Base-by-base conservation (phyloP, 2,329 filamentous ascomycete species). In the Penicillium brevicompactum region DNA sequence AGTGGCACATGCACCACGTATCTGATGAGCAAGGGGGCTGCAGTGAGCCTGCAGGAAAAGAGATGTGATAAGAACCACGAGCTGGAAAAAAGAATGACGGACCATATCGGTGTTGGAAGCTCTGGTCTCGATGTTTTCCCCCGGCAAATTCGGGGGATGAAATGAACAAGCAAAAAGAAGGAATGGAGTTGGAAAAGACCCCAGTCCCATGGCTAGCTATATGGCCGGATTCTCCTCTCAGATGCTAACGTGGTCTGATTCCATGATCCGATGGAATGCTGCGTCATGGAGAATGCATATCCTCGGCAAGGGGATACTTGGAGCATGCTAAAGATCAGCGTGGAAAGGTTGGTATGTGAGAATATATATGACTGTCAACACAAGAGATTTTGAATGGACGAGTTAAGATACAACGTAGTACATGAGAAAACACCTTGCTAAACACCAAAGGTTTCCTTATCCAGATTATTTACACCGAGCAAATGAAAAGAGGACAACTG, bases 1-100 rank as follows among this genome's bases (percentile, higher is more conserved):
- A 3, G 71, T 74, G 24, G 68, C 70, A 56, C 72, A 74, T 32
- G 66, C 62, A 8, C 67, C 67, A 46, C 68, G 65, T 40, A 45
- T 57, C 27, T 57, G 58, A 22, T 49, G 34, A 8, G 41, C 41
- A 8, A 62, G 31, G 31, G 62, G 66, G 9, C 51, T 55, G 46
- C 64, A 66, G 40, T 63, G 57, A 27, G 45, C 55, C 24, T 57
- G 58, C n/a, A 62, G 27, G 45, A 48, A 46, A 22, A 63, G 38
- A 30, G 55, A 40, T 47, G 63, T 56, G 54, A 61, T 38, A 34
- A 71, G 27, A 40, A 64, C 31, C 34, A 67, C 47, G 22, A 67
- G 47, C 38, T 56, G 57, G 43, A 60, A 49, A 46, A 56, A 57
- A 10, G 57, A 63, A 53, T 67, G 56, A 53, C 55, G 56, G 51